These are phyloP conservation scores for Stylonectria norvegica DNA, from an alignment of 2,329 filamentous ascomycete genomes.

Conservation along the genomic window DNA sequence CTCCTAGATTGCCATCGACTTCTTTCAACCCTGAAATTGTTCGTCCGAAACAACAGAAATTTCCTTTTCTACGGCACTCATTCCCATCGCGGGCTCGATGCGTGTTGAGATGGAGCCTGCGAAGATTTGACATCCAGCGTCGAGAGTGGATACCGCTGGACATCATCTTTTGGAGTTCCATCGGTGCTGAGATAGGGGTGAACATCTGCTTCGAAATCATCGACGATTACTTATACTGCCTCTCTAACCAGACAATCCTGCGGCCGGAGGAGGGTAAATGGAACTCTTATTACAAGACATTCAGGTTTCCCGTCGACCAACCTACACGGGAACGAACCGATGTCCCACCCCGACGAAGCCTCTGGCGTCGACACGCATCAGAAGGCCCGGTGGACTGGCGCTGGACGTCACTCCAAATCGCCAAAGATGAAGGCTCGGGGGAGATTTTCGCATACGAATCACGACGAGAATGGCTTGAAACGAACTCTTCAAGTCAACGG, in stretches of 20 bases:
- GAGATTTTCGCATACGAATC: conserved; percentile 62
- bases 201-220: conserved; percentile 71
- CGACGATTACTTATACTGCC: conserved; percentile 62
- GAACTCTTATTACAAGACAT: conserved; percentile 67
- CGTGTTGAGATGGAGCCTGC: conserved; percentile 64
- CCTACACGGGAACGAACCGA: conserved; percentile 35
- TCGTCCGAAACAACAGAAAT: conserved; percentile 60
- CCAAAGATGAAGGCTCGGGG: conserved; percentile 56
- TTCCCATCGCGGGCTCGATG: conserved; percentile 50
- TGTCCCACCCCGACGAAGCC: conserved; percentile 38
- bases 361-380: conserved; percentile 64
- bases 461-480: conserved; percentile 61
- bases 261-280: conserved; percentile 62
- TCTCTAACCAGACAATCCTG: conserved; percentile 63
- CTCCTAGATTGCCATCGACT: conserved; percentile 43
- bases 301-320: conserved; percentile 55
- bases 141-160: conserved; percentile 40
- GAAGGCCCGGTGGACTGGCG: conserved; percentile 72
- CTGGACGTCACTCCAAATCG: conserved; percentile 65
- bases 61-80: conserved; percentile 67
- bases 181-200: conserved; percentile 62
- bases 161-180: conserved; percentile 55
- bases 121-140: conserved; percentile 46
- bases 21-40: conserved; percentile 52
- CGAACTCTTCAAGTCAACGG: conserved; percentile 54